Conservation (phyloP, 345 rosid species). For the Camelina hispida region DNA sequence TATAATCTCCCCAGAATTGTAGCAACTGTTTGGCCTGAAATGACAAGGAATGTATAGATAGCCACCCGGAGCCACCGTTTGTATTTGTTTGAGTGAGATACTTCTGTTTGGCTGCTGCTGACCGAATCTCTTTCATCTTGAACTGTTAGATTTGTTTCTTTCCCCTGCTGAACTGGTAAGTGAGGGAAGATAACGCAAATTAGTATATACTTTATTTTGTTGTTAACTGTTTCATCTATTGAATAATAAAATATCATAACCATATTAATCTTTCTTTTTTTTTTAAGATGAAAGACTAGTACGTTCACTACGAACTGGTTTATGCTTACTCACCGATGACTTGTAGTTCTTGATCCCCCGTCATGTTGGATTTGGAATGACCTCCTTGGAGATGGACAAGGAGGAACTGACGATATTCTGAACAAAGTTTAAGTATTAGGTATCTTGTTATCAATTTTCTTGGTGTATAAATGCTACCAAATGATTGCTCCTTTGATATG, state of each 20-base stretch:
- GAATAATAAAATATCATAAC: background rate
- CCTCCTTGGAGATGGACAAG: slow-evolving; percentile 31
- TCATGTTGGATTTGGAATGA: slow-evolving; percentile 37
- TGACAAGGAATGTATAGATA: slow-evolving; percentile 45
- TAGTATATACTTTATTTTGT: slow-evolving; percentile 12
- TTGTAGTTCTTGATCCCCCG: slow-evolving; percentile 45
- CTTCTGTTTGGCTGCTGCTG: slow-evolving; percentile 29
- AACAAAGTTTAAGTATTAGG: slow-evolving; percentile 3
- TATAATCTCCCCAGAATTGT: slow-evolving; percentile 56
- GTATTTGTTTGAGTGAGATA: slow-evolving; percentile 30
- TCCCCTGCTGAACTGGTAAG: slow-evolving; percentile 42
- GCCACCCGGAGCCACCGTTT: slow-evolving; percentile 50
- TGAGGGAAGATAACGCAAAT: background rate
- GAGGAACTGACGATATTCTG: slow-evolving; percentile 10
- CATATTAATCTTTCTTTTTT: background rate
- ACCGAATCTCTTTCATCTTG: slow-evolving; percentile 4
- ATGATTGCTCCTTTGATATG: slow-evolving; percentile 7
- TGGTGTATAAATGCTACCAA: slow-evolving; percentile 9
- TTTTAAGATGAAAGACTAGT: slow-evolving; percentile 20
- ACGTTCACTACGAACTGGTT: background rate
- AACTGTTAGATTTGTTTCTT: slow-evolving; percentile 22
- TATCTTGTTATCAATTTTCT: slow-evolving; percentile 18
- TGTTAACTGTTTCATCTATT: background rate
- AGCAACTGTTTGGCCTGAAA: slow-evolving; percentile 54
- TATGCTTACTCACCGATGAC: slow-evolving; percentile 41